Base-by-base conservation (phyloP, 2,329 filamentous ascomycete species). In the Leptodontidium sp. region DNA sequence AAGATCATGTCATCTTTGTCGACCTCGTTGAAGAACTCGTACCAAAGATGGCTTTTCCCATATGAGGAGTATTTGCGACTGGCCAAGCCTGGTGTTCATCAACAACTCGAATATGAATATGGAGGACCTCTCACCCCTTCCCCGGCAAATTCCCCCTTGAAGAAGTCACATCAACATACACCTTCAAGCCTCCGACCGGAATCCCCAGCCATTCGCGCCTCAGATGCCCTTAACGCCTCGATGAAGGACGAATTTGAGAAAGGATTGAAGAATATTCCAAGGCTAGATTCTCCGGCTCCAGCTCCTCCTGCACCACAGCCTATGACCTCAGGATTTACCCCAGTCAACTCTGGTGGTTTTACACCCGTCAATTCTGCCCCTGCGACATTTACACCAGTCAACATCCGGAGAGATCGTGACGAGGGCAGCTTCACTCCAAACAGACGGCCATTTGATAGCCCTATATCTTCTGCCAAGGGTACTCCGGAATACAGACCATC, bases 1-100 rank as follows among this genome's bases (percentile, higher is more conserved):
- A 99, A 99, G 84, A 99, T 99, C 72, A 99, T 99, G 96, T 98
- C 95, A 2, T 98, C 96, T 9, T 84, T 99, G 58, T 99, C 96
- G 6, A 99, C 96, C 0, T 98, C 96, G 5, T 86, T 99, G 52
- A 99, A 98, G 80, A 99, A 99, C 80, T 98, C 96, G 0, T 99
- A 97, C 76, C 94, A 97, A 79, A 91, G 95, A 81, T 99, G 96
- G 93, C 89, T 99, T 3, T 93, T 94, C 77, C 96, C 96, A 0
- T 99, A 98, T 76, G 96, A 99, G 80, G 94, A 98, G 71, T 99
- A 97, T 78, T 83, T 99, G 53, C 88, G 92, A 64, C 84, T 95
- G 15, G 95, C 93, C 64, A 98, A 98, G 79, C 96, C 96, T 2
- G 93, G 94, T 38, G 94, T 98, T n/a, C 95, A 98, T 75, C 94